These are phyloP conservation scores for Zopfia rhizophila DNA, from an alignment of 2,329 filamentous ascomycete species.

Conservation along the genomic window DNA sequence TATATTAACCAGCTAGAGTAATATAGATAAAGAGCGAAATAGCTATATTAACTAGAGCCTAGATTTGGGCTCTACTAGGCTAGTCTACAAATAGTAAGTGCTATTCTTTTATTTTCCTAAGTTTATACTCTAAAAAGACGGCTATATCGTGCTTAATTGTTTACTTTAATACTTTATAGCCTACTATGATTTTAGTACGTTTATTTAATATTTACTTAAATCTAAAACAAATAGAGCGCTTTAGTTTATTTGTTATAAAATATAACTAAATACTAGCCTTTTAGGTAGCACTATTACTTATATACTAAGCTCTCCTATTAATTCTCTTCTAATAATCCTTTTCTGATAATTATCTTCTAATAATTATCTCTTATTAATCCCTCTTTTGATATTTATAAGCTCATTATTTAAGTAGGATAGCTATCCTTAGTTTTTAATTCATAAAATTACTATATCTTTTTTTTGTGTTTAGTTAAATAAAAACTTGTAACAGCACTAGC, in stretches of 20 bases:
- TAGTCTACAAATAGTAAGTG: constrained; percentile 13
- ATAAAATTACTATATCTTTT: too few relatives aligned
- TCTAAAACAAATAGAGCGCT: constrained; percentile 14
- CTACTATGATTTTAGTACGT: constrained; percentile 2
- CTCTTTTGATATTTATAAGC: too few relatives aligned
- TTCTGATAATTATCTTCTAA: too few relatives aligned
- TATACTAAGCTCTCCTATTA: too few relatives aligned
- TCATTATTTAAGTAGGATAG: too few relatives aligned
- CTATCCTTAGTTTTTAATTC: too few relatives aligned
- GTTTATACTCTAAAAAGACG: constrained; percentile 15
- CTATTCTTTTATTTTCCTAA: constrained; percentile 6
- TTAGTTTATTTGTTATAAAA: constrained; percentile 12
- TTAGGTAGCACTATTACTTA: too few relatives aligned
- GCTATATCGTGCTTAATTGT: constrained; percentile 13
- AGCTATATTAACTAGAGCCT: constrained; percentile 31
- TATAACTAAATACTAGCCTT: too few relatives aligned
- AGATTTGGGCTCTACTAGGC: constrained; percentile 27
- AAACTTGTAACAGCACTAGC: too few relatives aligned
- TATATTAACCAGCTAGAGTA: constrained; percentile 16
- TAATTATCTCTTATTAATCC: too few relatives aligned
- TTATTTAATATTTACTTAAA: constrained; percentile 9
- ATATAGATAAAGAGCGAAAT: constrained; percentile 44
- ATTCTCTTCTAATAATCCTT: too few relatives aligned
- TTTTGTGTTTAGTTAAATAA: too few relatives aligned
- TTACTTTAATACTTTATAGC: constrained; percentile 6